Base-by-base conservation (phyloP, 805 yeast genomes). In the Ogataea polymorpha region DNA sequence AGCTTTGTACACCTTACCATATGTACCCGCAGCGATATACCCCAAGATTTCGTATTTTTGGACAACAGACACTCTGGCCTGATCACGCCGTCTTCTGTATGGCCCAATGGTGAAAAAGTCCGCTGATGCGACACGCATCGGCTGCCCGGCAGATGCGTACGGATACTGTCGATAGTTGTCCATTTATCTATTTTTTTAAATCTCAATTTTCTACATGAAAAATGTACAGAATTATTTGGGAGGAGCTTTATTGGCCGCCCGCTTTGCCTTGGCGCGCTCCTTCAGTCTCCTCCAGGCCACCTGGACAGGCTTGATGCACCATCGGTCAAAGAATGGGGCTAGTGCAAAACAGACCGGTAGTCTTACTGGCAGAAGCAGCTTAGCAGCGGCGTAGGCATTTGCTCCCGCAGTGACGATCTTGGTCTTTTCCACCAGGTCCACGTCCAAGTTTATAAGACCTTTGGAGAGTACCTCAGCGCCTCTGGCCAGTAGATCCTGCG, bases 1-100 rank as follows among this genome's bases (percentile, higher is more conserved):
- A 6, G 97, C 98, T 59, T 93, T 91, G 68, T 89, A 93, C 16
- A 88, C 96, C 44, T 88, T 77, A 43, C 99, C 99, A 62, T 93
- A 93, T 0, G 99, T 93, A 28, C 99, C 99, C 0, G 99, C 96
- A 1, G 99, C 99, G 44, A 93, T 93, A 63, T 93, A 93, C 0
- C 99, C 99, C 13, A 89, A 65, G 45, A 93, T 83, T 47, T 84
- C 90, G 63, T 90, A 93, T 53, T 82, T 84, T 38, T 83, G 82
- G n/a, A 88, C 66, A 3, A 93, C 96, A 2, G 86, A 80, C 23
- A 77, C 72, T 38, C 96, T 66, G 11, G 75, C 64, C 18, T 74
- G 62, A 57, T 88, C 96, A 55, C 77, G 75, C 29, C 91, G 70
- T 16, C 67, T 63, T 50, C 77, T 75, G 57, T 83, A 84, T 0